Percentiles rank a stretch among this genome's conserved stretches.
Evolutionary conservation across 768 basidiomycete species (phyloP).

Genomic region (Auricularia sp.): DNA sequence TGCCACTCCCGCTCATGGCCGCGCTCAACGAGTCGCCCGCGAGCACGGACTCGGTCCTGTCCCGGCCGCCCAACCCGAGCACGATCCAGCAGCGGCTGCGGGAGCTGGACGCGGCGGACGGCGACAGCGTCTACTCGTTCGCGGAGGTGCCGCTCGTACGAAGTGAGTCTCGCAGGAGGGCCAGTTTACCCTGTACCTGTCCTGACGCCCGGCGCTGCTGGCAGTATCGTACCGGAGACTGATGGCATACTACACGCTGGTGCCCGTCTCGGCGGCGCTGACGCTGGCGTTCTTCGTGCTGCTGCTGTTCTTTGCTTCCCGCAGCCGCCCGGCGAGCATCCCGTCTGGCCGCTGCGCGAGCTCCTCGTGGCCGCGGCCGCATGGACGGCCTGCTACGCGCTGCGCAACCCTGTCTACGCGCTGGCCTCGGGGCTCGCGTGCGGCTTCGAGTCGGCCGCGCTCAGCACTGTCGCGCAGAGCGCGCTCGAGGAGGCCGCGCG

Average conservation of each 20-base stretch:
- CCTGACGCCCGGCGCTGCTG: background rate
- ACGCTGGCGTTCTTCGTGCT: slow-evolving; percentile 12
- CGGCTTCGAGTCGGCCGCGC: slow-evolving; percentile 26
- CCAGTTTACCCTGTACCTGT: background rate
- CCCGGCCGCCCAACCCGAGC: background rate
- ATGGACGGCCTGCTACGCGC: slow-evolving; percentile 48
- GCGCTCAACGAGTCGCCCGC: background rate
- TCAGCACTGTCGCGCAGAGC: slow-evolving; percentile 37
- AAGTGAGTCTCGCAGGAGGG: background rate
- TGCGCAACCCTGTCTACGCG: slow-evolving; percentile 39
- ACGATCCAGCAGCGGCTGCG: background rate
- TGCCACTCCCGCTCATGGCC: background rate
- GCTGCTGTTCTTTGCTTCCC: slow-evolving; percentile 34
- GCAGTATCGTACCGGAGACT: slow-evolving; percentile 55
- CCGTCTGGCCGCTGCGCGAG: slow-evolving; percentile 43
- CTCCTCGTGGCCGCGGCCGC: slow-evolving; percentile 49
- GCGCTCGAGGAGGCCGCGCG: slow-evolving; percentile 45
- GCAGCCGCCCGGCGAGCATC: slow-evolving; percentile 31
- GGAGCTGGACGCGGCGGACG: background rate
- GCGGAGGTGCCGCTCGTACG: background rate
- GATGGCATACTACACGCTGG: slow-evolving; percentile 46
- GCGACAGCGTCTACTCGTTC: background rate
- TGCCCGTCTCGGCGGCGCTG: slow-evolving; percentile 39
- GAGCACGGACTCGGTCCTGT: slow-evolving; percentile 1
- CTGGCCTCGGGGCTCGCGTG: slow-evolving; percentile 22